Evolutionary conservation across 495 filamentous ascomycete species (phyloP), one percentile per base, ranked within the genome.

Genomic region (Xylaria venustula): DNA sequence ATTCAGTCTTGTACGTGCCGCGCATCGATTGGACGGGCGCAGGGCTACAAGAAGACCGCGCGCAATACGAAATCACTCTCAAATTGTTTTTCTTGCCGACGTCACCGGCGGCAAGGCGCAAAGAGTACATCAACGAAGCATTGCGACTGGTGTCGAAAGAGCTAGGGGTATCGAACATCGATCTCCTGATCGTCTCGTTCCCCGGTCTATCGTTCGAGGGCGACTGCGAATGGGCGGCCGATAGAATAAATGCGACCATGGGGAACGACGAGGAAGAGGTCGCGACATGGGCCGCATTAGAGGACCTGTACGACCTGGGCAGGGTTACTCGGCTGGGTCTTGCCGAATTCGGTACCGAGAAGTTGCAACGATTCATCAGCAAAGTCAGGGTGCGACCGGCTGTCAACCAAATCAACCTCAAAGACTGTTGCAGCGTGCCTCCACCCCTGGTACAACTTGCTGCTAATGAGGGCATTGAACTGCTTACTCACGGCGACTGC

Each of bases 331-430:
- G 85, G 51, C 81, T 98, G 22, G 95, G 94, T 0, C 79, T 98
- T 11, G 85, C 95, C 42, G 94, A 99, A 70, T 98, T 97, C 70
- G 91, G 93, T 30, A 89, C 81, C 49, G 87, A 92, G 69, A 86
- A 93, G 50, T 75, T 98, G 41, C 73, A 82, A 2, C 79, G 83
- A 8, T 81, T 85, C 54, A 58, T 84, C 15, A 62, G 73, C 26
- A 77, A 82, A 47, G 88, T 90, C 19, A 80, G 76, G 44, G 77
- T 97, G 46, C 87, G 86, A 66, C 95, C 94, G 9, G 78, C 84
- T 2, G 94, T 98, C 23, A 85, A 98, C 75, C 94, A 99, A 84
- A 95, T 99, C 81, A 98, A 98, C 73, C 83, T 97, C 49, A 89
- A 92, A 65, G 92, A 98, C 73, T 97, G 93, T 76, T 98, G 94